Base-by-base conservation (phyloP, 495 filamentous ascomycete species). In the Penicillium goetzii region DNA sequence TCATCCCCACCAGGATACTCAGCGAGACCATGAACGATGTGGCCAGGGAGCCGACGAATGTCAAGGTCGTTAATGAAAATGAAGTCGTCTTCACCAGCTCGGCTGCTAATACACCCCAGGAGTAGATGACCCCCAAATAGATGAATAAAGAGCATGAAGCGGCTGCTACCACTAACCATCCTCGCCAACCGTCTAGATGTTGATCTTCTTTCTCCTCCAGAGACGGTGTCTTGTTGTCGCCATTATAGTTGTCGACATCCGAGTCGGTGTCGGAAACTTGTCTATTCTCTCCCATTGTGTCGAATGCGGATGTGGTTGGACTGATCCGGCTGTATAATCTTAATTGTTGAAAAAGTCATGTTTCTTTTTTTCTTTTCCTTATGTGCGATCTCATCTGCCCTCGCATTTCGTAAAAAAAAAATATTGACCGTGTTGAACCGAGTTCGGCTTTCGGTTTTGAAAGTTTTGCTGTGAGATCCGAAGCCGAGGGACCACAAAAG, bases 41-140 rank as follows among this genome's bases (percentile, higher is more conserved):
- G 23, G 60, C 60, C 33, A 62, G 40, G 23, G 60, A 62, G 9
- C 60, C 60, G 25, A 62, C 60, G 28, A 62, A 62, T 8, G 60
- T 62, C 52, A 62, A 45, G 0, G 60, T 62, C 12, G 60, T 62
- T 23, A 62, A 26, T n/a, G 60, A 62, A 34, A 62, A 62, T 21
- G 60, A 15, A 9, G 34, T 62, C 26, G 60, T 56, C 30, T 55
- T 56, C 17, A 62, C 60, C 23, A 62, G 60, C 28, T 62, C 60
- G 8, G 38, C 17, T 38, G 45, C 38, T 10, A 62, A 33, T 14
- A 62, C 60, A 33, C 60, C 60, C 60, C 60, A 62, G 14, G 60
- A 62, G 25, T 62, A 62, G 17, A 62, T 56, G 2, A 56, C 54
- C 49, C 60, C 60, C 12, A 62, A 49, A 55, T 62, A 62, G 14